Percentiles rank a stretch among this genome's conserved stretches.
phyloP scores from a whole-genome alignment of 768 basidiomycete species.

The Filobasidium floriforme region DNA sequence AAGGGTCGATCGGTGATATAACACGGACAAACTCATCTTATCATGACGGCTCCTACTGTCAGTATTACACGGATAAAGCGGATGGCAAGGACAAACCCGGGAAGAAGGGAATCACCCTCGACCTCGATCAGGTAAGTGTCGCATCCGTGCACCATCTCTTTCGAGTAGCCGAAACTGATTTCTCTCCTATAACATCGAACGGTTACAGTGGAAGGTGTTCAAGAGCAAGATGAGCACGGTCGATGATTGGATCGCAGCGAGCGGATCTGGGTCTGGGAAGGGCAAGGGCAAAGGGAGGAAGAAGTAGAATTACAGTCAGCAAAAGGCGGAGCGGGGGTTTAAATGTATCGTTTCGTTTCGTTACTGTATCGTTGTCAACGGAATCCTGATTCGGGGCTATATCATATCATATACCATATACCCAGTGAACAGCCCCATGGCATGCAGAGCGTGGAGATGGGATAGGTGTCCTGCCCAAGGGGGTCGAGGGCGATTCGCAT shows the following conservation, averaged over 20 bases:
- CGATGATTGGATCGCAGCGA: neutral
- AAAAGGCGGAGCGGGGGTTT: no score
- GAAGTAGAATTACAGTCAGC: neutral
- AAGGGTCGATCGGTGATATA: neutral
- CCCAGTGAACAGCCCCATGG: no score
- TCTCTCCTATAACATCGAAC: neutral
- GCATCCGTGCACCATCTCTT: no score
- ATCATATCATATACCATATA: no score
- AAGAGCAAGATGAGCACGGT: constrained; percentile 2
- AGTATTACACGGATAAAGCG: constrained; percentile 9
- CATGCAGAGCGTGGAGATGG: no score
- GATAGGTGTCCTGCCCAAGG: no score
- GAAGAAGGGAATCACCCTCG: constrained; percentile 6
- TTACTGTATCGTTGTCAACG: no score
- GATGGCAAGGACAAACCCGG: constrained; percentile 3
- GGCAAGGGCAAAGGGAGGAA: neutral
- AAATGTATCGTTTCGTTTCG: no score
- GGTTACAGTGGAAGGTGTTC: neutral
- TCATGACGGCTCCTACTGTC: neutral
- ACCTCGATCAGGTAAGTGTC: neutral
- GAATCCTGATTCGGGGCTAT: no score
- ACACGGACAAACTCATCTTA: neutral
- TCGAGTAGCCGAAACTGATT: neutral
- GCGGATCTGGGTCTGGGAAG: neutral
- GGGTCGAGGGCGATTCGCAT: no score